These are phyloP conservation scores for Candida insectorum DNA, from an alignment of 805 yeast species.

Conservation along the genomic window DNA sequence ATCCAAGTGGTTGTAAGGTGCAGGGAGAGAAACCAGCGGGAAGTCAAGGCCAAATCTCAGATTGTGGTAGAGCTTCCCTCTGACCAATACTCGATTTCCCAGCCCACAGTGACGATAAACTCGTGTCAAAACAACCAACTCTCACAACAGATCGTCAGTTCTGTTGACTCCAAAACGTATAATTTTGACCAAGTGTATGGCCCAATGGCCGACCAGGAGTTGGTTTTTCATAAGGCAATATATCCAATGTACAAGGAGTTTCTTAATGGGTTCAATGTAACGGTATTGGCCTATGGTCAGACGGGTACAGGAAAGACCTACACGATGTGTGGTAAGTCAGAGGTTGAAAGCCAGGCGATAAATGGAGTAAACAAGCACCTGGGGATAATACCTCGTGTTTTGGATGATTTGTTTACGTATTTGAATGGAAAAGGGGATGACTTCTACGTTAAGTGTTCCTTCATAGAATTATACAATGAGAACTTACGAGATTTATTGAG, in stretches of 20 bases:
- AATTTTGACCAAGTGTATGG: conserved; percentile 81
- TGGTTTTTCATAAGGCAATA: conserved; percentile 66
- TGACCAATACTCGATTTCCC: conserved; percentile 22
- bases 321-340: conserved; percentile 56
- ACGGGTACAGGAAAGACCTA: conserved; percentile 89
- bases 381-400: conserved; percentile 58
- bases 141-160: conserved; percentile 26
- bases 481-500: conserved; percentile 71
- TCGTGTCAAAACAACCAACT: conserved; percentile 8
- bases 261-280: conserved; percentile 60
- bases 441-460: conserved; percentile 70
- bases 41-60: conserved; percentile 43
- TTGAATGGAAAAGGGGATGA: conserved; percentile 42
- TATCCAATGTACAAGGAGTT: conserved; percentile 71
- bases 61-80: conserved; percentile 46
- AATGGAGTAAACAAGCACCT: conserved; percentile 27
- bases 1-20: conserved; percentile 56
- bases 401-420: conserved; percentile 48
- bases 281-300: conserved; percentile 77
- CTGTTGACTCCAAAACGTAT: conserved; percentile 48
- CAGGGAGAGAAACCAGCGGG: conserved; percentile 47
- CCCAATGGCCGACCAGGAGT: conserved; percentile 70
- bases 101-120: conserved; percentile 20
- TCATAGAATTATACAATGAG: conserved; percentile 84
- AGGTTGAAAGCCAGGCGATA: conserved; percentile 1